Evolutionary conservation across 768 basidiomycete genomes (phyloP).

Genomic region (Boletus patriciae): DNA sequence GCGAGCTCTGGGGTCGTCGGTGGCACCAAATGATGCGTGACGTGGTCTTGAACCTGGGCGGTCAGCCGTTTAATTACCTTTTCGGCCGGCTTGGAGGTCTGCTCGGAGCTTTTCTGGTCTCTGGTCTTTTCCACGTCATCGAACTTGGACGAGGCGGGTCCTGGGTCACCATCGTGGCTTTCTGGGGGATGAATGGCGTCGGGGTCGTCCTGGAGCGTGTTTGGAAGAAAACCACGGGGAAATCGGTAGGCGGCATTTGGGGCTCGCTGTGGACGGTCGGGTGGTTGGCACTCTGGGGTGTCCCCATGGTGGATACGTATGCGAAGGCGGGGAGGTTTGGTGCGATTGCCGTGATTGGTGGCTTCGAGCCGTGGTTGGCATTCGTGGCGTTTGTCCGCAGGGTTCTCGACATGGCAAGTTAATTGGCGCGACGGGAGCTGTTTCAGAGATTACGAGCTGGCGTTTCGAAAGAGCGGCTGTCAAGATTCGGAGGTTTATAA

Average conservation of each 20-base stretch:
- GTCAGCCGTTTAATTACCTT: slow-evolving; percentile 41
- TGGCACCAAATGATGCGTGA: slow-evolving; percentile 72
- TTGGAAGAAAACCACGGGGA: slow-evolving; percentile 45
- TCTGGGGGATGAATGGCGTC: slow-evolving; percentile 58
- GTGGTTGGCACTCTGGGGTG: slow-evolving; percentile 51
- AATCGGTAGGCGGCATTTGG: slow-evolving; percentile 42
- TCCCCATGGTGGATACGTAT: slow-evolving; percentile 44
- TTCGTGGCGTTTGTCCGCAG: slow-evolving; percentile 29
- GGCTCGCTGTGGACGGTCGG: slow-evolving; percentile 52
- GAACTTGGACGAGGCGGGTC: slow-evolving; percentile 51
- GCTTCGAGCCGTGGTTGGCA: slow-evolving; percentile 13
- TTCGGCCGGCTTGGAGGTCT: slow-evolving; percentile 52
- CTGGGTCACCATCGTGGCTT: slow-evolving; percentile 41
- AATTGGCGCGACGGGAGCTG: too few species aligned
- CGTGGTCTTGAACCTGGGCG: slow-evolving; percentile 51
- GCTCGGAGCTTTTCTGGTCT: slow-evolving; percentile 57
- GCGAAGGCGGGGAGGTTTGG: slow-evolving; percentile 17
- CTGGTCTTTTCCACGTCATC: slow-evolving; percentile 56
- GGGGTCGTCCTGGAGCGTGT: slow-evolving; percentile 50
- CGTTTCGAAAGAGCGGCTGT: too few species aligned
- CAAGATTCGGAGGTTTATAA: too few species aligned
- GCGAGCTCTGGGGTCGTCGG: slow-evolving; percentile 58
- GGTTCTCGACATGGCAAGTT: neutral
- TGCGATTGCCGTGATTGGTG: slow-evolving; percentile 9
- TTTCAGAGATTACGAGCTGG: too few species aligned